Percentiles rank a stretch among this genome's conserved stretches.
Evolutionary conservation across 1,139 yeast genomes (phyloP).

Genomic region (Suhomyces bribrorum): DNA sequence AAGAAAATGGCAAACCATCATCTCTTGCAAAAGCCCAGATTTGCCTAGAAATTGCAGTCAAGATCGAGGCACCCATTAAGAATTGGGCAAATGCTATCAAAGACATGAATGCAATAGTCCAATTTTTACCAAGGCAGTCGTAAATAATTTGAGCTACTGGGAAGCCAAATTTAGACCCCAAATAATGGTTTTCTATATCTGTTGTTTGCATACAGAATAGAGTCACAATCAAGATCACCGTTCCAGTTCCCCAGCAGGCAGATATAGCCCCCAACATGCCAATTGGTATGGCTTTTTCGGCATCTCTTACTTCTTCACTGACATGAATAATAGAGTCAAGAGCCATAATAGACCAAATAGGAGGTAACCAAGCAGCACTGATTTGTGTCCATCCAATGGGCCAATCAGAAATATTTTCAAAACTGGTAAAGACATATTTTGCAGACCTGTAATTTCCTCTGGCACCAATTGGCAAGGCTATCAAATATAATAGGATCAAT

Average conservation of each 20-base stretch:
- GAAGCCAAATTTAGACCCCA: slow-evolving; percentile 49
- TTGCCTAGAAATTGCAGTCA: slow-evolving; percentile 53
- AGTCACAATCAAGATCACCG: slow-evolving; percentile 53
- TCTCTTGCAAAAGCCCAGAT: slow-evolving; percentile 57
- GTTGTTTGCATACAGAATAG: slow-evolving; percentile 55
- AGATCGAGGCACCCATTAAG: slow-evolving; percentile 63
- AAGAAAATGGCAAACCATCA: slow-evolving; percentile 49
- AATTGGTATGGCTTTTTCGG: slow-evolving; percentile 65
- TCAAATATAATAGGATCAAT: slow-evolving; percentile 21
- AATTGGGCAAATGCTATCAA: slow-evolving; percentile 62
- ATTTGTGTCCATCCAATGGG: slow-evolving; percentile 58
- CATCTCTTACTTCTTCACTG: slow-evolving; percentile 70
- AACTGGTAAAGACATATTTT: slow-evolving; percentile 46
- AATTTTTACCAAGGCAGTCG: slow-evolving; percentile 65
- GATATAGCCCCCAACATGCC: slow-evolving; percentile 60
- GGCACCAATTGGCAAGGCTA: slow-evolving; percentile 33
- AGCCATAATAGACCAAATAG: slow-evolving; percentile 69
- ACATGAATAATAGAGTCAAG: slow-evolving; percentile 74
- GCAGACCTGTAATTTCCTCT: slow-evolving; percentile 24
- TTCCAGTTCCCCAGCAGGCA: slow-evolving; percentile 64
- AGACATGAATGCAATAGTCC: slow-evolving; percentile 69
- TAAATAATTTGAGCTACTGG: slow-evolving; percentile 67
- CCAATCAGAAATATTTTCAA: slow-evolving; percentile 58
- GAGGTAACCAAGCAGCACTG: slow-evolving; percentile 56
- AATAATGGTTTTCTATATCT: slow-evolving; percentile 43